A percentile compares a stretch with the other conserved stretches of the same genome.
Evolutionary conservation across 2,329 filamentous ascomycete genomes (phyloP).

Genomic region (Elsinoe perseae): DNA sequence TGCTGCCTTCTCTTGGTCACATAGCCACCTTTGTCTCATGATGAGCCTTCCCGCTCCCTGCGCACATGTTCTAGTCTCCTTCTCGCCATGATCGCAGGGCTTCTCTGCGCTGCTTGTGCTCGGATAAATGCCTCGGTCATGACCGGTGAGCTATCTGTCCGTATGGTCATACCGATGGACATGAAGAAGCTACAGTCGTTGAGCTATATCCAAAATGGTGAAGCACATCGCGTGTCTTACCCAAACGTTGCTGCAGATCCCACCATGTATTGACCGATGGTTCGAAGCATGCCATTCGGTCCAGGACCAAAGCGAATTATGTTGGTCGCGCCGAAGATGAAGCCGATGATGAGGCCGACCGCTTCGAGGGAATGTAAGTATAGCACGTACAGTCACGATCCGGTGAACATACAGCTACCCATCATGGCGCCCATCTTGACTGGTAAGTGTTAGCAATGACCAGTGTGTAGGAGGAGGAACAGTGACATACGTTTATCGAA

Average conservation of each 20-base stretch:
- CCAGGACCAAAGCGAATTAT: constrained; percentile 94
- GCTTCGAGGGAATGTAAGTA: constrained; percentile 45
- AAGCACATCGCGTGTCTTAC: not conserved
- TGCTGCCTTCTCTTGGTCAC: too few species aligned
- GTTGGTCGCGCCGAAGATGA: constrained; percentile 87
- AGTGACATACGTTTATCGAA: constrained; percentile 59
- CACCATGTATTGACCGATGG: constrained; percentile 92
- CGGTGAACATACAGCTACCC: constrained; percentile 73
- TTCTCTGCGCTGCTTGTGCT: constrained; percentile 51
- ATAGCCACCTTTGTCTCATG: constrained; percentile 2
- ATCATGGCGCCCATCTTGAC: constrained; percentile 99
- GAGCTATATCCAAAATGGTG: too few species aligned
- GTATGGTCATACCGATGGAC: constrained; percentile 94
- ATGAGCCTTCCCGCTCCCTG: not conserved
- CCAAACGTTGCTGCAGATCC: constrained; percentile 78
- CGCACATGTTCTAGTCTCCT: constrained; percentile 24
- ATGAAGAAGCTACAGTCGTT: constrained; percentile 71
- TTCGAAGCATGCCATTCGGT: constrained; percentile 86
- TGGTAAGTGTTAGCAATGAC: constrained; percentile 36
- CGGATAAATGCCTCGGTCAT: constrained; percentile 67
- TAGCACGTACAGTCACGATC: not conserved
- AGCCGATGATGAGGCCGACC: constrained; percentile 92
- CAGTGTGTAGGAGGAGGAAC: constrained; percentile 22
- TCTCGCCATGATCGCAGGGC: constrained; percentile 60
- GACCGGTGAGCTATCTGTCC: constrained; percentile 76